Percentiles rank a stretch among this genome's conserved stretches.
Evolutionary conservation across 805 yeast genomes (phyloP).

Genomic region (Blastobotrys peoriensis): DNA sequence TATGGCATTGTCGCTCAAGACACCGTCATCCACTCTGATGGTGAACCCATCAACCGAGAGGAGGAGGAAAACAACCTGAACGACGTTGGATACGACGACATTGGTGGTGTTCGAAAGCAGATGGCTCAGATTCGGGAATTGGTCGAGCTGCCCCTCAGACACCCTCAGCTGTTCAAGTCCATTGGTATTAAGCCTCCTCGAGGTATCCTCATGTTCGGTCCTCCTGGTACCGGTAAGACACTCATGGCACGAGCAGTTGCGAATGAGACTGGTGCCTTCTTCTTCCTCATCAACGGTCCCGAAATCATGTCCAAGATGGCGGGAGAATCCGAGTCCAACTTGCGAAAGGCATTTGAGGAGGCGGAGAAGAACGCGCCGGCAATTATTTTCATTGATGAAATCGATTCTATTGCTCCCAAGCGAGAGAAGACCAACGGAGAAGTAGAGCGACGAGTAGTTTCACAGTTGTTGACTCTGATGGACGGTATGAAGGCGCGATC

Average conservation of each 20-base stretch:
- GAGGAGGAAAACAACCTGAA: conserved; percentile 95
- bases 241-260: conserved; percentile 99
- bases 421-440: conserved; percentile 99
- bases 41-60: conserved; percentile 97
- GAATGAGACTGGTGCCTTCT: conserved; percentile 98
- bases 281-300: conserved; percentile 97
- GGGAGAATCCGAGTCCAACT: conserved; percentile 95
- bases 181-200: conserved; percentile 99
- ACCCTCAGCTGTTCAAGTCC: conserved; percentile 95
- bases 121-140: conserved; percentile 99
- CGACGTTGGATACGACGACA: conserved; percentile 98
- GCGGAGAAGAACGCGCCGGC: conserved; percentile 99
- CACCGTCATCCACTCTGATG: conserved; percentile 96
- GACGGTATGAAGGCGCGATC: conserved; percentile 99
- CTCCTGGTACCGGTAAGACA: conserved; percentile 99
- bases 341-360: conserved; percentile 97
- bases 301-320: conserved; percentile 99
- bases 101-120: conserved; percentile 98
- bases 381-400: conserved; percentile 96
- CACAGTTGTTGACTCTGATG: conserved; percentile 95
- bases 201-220: conserved; percentile 91
- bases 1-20: conserved; percentile 98
- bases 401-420: conserved; percentile 98
- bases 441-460: conserved; percentile 98
- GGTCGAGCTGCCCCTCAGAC: conserved; percentile 96